Evolutionary conservation across 768 basidiomycete species (phyloP).

Genomic region (Amanita pallidorosea): DNA sequence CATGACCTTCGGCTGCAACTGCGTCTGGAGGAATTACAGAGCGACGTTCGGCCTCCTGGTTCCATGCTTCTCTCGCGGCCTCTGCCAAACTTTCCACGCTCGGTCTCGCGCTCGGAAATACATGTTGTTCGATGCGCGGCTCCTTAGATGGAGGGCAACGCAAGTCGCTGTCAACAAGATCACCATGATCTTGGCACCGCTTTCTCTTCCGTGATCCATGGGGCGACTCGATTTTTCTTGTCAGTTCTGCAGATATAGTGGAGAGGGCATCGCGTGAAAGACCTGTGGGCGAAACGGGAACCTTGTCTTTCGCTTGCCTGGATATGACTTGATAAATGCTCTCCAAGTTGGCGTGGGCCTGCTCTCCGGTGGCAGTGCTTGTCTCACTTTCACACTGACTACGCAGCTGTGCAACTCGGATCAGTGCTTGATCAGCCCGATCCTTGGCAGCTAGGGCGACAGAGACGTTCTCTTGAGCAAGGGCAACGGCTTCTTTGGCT

Average conservation of each 20-base stretch:
- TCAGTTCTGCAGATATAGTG: background rate
- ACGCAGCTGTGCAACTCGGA: background rate
- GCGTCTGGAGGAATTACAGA: background rate
- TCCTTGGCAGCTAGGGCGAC: slow-evolving; percentile 10
- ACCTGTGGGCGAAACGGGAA: background rate
- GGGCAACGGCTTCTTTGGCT: slow-evolving; percentile 15
- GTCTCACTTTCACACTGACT: slow-evolving; percentile 1
- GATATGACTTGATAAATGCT: background rate
- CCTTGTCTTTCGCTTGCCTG: background rate
- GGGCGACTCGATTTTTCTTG: background rate
- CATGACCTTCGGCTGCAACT: background rate
- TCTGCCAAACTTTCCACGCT: slow-evolving; percentile 4
- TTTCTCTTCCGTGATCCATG: background rate
- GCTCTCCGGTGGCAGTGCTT: slow-evolving; percentile 6
- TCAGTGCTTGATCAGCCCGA: background rate
- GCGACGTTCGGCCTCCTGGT: slow-evolving; percentile 3
- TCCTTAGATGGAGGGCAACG: background rate
- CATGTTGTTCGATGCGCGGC: background rate
- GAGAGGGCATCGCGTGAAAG: background rate
- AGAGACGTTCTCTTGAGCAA: background rate
- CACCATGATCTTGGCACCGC: background rate
- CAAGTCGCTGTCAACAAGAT: background rate
- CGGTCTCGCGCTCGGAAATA: background rate
- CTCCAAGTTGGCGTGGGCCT: slow-evolving; percentile 3
- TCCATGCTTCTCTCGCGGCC: slow-evolving; percentile 4